Evolutionary conservation across 148 eudicot species (phyloP), one percentile per base, ranked within the genome.

Genomic region (Diospyros kaki): DNA sequence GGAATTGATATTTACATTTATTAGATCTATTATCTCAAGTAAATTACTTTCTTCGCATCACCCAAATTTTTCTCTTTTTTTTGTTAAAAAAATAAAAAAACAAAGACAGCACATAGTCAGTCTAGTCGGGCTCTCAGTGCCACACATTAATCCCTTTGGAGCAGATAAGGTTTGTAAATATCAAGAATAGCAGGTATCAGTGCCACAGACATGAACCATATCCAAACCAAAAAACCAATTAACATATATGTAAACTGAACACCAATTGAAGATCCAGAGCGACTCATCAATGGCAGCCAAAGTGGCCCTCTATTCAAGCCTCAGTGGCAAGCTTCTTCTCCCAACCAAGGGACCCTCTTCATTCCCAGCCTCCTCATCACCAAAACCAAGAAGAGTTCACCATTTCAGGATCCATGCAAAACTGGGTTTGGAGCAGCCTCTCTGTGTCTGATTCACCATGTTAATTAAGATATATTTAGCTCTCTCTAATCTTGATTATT

Each of bases 211-310:
- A 28, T 28, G 28, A 28, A 28, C 58, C 51, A 67, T 76, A 81
- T 76, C 80, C 83, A 28, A 28, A 28, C 28, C 28, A 28, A 28
- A 67, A 73, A 67, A 64, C 76, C 10, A 42, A 65, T 55, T 68
- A 11, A 52, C 52, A 8, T 44, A 72, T 65, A 44, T 7, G 58
- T 64, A 46, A 40, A 53, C 55, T 53, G 40, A 54, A 5, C 11
- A 42, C 56, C 40, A 62, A 69, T 5, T 62, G 39, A 58, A 1
- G 68, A 66, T 7, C 3, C 46, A 53, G 4, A 68, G 4, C 68
- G 41, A 50, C 64, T 17, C 48, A 84, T 46, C 69, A 76, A 92
- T 92, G 94, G 91, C 94, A 75, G 75, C 89, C 18, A 81, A 87
- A 76, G 10, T 87, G 62, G 79, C 87, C 68, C 64, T 86, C 58